Percentiles rank a stretch among this genome's conserved stretches.
These are phyloP conservation scores for Aspergillus tubingensis DNA, from an alignment of 2,329 filamentous ascomycete species.

Conservation along the genomic window DNA sequence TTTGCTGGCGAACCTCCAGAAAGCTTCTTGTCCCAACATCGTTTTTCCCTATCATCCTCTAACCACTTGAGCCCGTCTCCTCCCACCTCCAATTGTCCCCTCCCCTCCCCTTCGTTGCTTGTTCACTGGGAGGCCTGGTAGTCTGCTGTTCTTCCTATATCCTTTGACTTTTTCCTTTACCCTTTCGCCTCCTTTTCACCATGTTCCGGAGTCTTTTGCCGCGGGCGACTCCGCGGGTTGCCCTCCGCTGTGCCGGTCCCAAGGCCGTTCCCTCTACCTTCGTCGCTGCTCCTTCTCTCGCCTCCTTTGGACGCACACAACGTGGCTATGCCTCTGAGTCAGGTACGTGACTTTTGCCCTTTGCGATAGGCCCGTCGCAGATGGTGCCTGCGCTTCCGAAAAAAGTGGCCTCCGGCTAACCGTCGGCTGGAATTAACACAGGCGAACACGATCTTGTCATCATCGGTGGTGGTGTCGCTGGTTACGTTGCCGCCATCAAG, in stretches of 20 bases:
- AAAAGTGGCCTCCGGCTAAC: slow-evolving; percentile 19
- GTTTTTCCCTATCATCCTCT: slow-evolving; percentile 23
- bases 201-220: slow-evolving; percentile 58
- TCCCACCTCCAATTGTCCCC: slow-evolving; percentile 22
- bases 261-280: slow-evolving; percentile 39
- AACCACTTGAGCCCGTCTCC: slow-evolving; percentile 10
- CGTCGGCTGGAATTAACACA: slow-evolving; percentile 39
- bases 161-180: slow-evolving; percentile 28
- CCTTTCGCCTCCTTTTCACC: slow-evolving; percentile 29
- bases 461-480: slow-evolving; percentile 96
- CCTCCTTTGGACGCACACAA: slow-evolving; percentile 54
- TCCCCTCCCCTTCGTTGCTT: slow-evolving; percentile 26
- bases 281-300: slow-evolving; percentile 43
- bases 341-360: slow-evolving; percentile 30
- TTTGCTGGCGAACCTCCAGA: slow-evolving; percentile 24
- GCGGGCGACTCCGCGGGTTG: slow-evolving; percentile 50
- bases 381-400: slow-evolving; percentile 21
- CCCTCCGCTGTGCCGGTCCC: slow-evolving; percentile 41
- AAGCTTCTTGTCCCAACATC: slow-evolving; percentile 29
- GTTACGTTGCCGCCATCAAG: slow-evolving; percentile 99
- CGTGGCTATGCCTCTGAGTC: slow-evolving; percentile 60
- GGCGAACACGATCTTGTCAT: slow-evolving; percentile 97
- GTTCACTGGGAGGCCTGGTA: slow-evolving; percentile 32
- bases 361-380: slow-evolving; percentile 1
- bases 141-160: slow-evolving; percentile 28